Evolutionary conservation across 208 protist species (phyloP), one percentile per base, ranked within the genome.

Genomic region (Acanthamoeba sp.): DNA sequence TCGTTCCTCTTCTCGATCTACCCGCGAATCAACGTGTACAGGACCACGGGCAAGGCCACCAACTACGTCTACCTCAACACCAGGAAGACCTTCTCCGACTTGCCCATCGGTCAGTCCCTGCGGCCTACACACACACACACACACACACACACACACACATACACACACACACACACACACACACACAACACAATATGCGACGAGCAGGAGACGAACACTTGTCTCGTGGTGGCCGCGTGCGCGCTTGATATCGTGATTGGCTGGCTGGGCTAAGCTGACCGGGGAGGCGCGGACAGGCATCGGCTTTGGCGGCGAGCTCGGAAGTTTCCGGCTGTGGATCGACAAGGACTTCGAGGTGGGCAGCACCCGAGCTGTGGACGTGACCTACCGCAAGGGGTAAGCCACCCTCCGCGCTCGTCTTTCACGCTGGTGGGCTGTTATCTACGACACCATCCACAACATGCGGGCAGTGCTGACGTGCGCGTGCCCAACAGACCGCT

Each of bases 31-130:
- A 66, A 40, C 69, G 66, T 93, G 40, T 93, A 93, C 64, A 12
- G 89, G 27, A 42, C 89, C 5, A 93, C 64, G 18, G 89, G 89
- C n/a, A 93, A 93, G 66, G 89, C 20, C 5, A 93, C 62, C 48
- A 93, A 93, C 48, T 93, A 69, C 52, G 66, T 93, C 40, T 93
- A 48, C 69, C 45, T 64, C 27, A 93, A 93, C 48, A 93, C 89
- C 16, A 93, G 59, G 66, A 93, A 93, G 66, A 93, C 89, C 16
- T 93, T 84, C 66, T 93, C 66, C 42, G 89, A 93, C 29, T 40
- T 93, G 14, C 89, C 89, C 40, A 59, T 93, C 36, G 89, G 64
- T 71, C n/a, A n/a, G n/a, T n/a, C n/a, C n/a, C n/a, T n/a, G n/a
- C n/a, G n/a, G n/a, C n/a, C n/a, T n/a, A n/a, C n/a, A n/a, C n/a